Base-by-base conservation (phyloP, 2,329 filamentous ascomycete species). In the Trichoderma simmonsii region DNA sequence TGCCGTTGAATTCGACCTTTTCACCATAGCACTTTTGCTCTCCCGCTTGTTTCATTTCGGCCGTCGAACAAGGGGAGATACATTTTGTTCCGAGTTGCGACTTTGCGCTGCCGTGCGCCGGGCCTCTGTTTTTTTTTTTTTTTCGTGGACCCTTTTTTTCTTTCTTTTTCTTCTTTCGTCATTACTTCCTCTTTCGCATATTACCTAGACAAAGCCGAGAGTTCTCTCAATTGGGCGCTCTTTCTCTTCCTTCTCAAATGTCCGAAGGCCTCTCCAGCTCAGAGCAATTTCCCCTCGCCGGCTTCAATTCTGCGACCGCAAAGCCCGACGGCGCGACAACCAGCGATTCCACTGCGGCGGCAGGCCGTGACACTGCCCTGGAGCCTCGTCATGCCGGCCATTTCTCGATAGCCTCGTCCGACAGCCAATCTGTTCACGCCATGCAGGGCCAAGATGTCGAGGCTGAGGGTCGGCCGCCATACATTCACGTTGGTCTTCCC, bases 391-490 rank as follows among this genome's bases (percentile, higher is more conserved):
- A 82, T 82, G 81, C 79, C 73, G 74, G 73, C 74, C 76, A 76
- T 75, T 75, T 72, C 71, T 72, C 76, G 65, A 75, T 74, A 71
- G 74, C 71, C 73, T 76, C 73, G 75, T 76, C 77, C 60, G 77
- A 76, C 74, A 77, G 74, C 60, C 73, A 72, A 71, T 39, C 28
- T 48, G 68, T 75, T 71, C 75, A 78, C 76, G 80, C 74, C 75
- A 83, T 83, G 82, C 79, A 75, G 63, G 74, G 78, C 74, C 78
- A 80, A 57, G 79, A 83, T 77, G 78, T 83, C 71, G 82, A 83
- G 76, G 76, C 80, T 73, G 83, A 85, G 75, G 82, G 78, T 71
- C 82, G 83, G 64, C 83, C 83, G 75, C 83, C 83, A 65, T 85
- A 84, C 75, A 75, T 82, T 71, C 83, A 85, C 76, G 83, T 84